Evolutionary conservation across 306 rosid species (phyloP).

Genomic region (Pyrus communis): DNA sequence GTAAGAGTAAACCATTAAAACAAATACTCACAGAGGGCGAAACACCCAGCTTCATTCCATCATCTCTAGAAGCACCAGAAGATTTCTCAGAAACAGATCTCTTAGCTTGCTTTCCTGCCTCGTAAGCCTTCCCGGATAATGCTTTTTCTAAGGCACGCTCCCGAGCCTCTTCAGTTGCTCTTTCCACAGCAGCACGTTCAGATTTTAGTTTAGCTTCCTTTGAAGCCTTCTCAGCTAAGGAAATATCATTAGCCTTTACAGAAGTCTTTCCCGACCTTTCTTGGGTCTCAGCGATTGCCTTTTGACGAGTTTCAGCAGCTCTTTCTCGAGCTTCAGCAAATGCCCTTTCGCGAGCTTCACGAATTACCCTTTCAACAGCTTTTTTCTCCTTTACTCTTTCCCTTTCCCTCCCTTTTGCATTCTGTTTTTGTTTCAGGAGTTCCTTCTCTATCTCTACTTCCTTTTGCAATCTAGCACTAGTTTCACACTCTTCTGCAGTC

Average conservation of each 20-base stretch:
- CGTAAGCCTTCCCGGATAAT: slow-evolving; percentile 61
- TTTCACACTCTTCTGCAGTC: slow-evolving; percentile 36
- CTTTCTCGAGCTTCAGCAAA: slow-evolving; percentile 79
- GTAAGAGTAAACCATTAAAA: neutral
- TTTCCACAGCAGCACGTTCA: slow-evolving; percentile 93
- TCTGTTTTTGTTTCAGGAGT: slow-evolving; percentile 42
- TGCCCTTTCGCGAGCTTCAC: slow-evolving; percentile 94
- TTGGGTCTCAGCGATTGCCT: slow-evolving; percentile 46
- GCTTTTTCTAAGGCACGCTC: slow-evolving; percentile 85
- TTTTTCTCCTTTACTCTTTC: slow-evolving; percentile 63
- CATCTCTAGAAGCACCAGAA: slow-evolving; percentile 33
- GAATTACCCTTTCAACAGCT: slow-evolving; percentile 78
- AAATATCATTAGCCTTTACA: slow-evolving; percentile 43
- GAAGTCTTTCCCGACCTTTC: slow-evolving; percentile 52
- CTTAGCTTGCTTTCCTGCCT: slow-evolving; percentile 57
- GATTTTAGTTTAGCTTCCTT: slow-evolving; percentile 74
- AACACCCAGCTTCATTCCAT: slow-evolving; percentile 35
- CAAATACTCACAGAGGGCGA: slow-evolving; percentile 19
- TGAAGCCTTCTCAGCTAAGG: slow-evolving; percentile 59
- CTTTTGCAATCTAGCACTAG: slow-evolving; percentile 23
- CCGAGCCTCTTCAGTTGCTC: slow-evolving; percentile 82
- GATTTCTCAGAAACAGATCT: slow-evolving; percentile 34
- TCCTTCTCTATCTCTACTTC: slow-evolving; percentile 43
- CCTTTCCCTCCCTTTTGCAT: slow-evolving; percentile 57
- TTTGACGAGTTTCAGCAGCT: slow-evolving; percentile 68